Conservation (phyloP, 2,329 filamentous ascomycete genomes). For the Apiospora koreana region DNA sequence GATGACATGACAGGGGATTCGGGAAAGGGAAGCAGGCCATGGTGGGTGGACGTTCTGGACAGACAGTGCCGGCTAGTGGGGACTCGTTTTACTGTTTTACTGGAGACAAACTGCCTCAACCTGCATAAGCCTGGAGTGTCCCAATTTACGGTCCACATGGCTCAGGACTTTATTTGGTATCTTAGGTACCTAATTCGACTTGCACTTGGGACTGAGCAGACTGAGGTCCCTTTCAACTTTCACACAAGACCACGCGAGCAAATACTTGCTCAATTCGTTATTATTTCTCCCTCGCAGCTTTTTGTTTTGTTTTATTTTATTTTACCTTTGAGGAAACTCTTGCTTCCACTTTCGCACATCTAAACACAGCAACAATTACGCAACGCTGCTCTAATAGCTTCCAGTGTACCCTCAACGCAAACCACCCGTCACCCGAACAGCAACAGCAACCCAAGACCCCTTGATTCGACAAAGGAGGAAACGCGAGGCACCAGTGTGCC, state of each 20-base stretch:
- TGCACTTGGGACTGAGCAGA: too few relatives aligned
- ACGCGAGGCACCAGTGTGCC: background rate
- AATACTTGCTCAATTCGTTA: background rate
- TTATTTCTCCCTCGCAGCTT: background rate
- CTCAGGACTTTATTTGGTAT: background rate
- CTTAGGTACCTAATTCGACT: background rate
- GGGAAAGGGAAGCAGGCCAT: background rate
- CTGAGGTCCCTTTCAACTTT: background rate
- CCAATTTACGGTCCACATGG: background rate
- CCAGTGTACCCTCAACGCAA: background rate
- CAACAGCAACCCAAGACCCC: background rate
- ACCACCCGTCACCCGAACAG: background rate
- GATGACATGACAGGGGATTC: background rate
- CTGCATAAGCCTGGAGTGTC: background rate
- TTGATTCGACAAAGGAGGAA: background rate
- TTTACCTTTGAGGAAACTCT: background rate
- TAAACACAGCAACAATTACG: conserved; percentile 1
- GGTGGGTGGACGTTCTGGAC: background rate
- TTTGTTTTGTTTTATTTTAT: too few relatives aligned
- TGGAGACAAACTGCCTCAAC: too few relatives aligned
- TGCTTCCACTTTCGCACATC: background rate
- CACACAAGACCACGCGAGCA: background rate
- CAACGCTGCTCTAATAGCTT: background rate
- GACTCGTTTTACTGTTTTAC: too few relatives aligned
- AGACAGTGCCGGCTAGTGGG: background rate